Conservation (phyloP, 805 yeast genomes). For the Starmerella stellata region DNA sequence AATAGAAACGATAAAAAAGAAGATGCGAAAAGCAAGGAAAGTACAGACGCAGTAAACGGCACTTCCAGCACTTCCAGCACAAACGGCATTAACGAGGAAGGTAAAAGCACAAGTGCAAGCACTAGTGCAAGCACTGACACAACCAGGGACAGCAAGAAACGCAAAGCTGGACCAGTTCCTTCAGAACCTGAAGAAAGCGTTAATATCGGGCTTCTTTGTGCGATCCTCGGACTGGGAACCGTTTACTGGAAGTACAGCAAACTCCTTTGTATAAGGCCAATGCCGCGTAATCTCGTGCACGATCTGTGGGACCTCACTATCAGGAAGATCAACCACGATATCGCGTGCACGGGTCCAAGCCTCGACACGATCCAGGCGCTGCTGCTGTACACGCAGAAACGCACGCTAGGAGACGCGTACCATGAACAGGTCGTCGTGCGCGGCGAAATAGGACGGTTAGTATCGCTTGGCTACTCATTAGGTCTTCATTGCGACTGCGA, state of each 20-base stretch:
- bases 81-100: too few relatives aligned
- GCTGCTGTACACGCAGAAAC: conserved; percentile 20
- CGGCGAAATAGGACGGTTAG: conserved; percentile 19
- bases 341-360: conserved; percentile 18
- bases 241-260: conserved; percentile 25
- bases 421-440: conserved; percentile 19
- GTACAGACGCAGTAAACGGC: too few relatives aligned
- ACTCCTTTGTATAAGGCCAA: conserved; percentile 19
- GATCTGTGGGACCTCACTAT: conserved; percentile 19
- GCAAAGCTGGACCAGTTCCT: too few relatives aligned
- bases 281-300: conserved; percentile 18
- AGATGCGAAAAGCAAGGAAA: too few relatives aligned
- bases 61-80: too few relatives aligned
- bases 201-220: conserved; percentile 21
- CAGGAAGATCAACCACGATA: conserved; percentile 19
- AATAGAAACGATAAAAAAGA: too few relatives aligned
- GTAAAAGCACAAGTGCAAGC: too few relatives aligned
- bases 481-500: conserved; percentile 24
- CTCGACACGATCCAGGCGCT: conserved; percentile 21
- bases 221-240: conserved; percentile 22
- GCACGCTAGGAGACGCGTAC: conserved; percentile 20
- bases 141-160: too few relatives aligned
- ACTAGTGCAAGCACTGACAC: conserved; percentile 16
- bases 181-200: too few relatives aligned
- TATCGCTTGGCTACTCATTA: conserved; percentile 19